Percentiles rank a stretch among this genome's conserved stretches.
phyloP scores from a whole-genome alignment of 2,329 filamentous ascomycete species.

The Magnaporthales sp. region DNA sequence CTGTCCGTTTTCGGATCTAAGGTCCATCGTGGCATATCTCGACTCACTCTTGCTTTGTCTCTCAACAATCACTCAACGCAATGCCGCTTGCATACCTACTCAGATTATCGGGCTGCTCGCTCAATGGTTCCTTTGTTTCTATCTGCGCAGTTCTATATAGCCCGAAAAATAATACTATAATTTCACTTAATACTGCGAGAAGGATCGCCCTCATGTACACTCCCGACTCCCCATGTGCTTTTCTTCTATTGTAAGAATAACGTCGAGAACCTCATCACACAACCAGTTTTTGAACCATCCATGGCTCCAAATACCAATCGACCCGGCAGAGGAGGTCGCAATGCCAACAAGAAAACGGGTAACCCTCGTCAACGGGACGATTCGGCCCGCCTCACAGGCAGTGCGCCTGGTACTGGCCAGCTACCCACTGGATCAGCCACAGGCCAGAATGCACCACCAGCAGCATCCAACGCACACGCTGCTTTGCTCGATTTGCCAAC shows the following conservation, averaged over 20 bases:
- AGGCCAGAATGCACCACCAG: no score
- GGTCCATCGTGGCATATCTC: neutral
- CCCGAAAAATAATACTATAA: neutral
- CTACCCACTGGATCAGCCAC: no score
- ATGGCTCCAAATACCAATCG: neutral
- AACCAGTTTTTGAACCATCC: neutral
- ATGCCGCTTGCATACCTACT: neutral
- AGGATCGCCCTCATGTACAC: neutral
- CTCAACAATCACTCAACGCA: neutral
- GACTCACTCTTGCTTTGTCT: neutral
- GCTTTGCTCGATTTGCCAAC: no score
- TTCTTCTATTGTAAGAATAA: neutral
- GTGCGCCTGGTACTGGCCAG: no score
- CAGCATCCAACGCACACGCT: no score
- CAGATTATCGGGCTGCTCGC: neutral
- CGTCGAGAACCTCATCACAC: neutral
- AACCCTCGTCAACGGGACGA: neutral
- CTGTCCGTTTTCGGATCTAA: neutral
- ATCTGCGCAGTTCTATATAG: neutral
- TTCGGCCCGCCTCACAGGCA: no score
- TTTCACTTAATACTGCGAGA: neutral
- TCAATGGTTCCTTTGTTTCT: neutral
- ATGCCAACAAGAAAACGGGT: neutral
- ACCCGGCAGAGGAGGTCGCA: neutral
- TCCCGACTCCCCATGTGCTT: neutral